Conservation (phyloP, 1,284 basidiomycete species). For the Testicularia cyperi region DNA sequence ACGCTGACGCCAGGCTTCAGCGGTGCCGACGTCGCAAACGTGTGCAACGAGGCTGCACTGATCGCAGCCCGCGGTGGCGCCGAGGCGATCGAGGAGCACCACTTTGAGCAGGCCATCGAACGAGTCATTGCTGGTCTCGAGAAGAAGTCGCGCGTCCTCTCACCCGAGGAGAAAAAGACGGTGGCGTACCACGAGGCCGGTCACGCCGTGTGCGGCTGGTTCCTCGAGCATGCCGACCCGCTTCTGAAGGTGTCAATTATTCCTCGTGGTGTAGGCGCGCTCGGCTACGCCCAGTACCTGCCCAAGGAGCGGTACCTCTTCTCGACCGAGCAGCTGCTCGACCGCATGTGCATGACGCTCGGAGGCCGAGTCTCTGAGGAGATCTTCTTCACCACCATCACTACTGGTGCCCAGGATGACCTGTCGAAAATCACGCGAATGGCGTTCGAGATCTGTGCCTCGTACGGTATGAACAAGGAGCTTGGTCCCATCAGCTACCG, state of each 20-base stretch:
- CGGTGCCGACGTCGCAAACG: constrained; percentile 97
- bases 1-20: constrained; percentile 97
- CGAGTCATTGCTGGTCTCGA: constrained; percentile 96
- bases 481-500: constrained; percentile 97
- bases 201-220: constrained; percentile 98
- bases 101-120: constrained; percentile 97
- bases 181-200: constrained; percentile 99
- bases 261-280: constrained; percentile 88
- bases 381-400: constrained; percentile 95
- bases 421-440: constrained; percentile 96
- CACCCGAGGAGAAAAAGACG: constrained; percentile 94
- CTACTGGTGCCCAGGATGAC: constrained; percentile 96
- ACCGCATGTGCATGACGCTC: constrained; percentile 98
- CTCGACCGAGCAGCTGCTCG: constrained; percentile 88
- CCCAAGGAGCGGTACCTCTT: constrained; percentile 95
- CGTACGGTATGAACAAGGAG: constrained; percentile 82
- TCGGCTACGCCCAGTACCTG: constrained; percentile 94
- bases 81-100: constrained; percentile 76
- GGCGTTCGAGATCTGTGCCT: constrained; percentile 80
- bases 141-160: constrained; percentile 89
- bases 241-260: constrained; percentile 98
- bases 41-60: constrained; percentile 95
- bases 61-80: constrained; percentile 85
- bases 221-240: constrained; percentile 93
- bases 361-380: constrained; percentile 97